These are phyloP conservation scores for Solanum hybrid DNA, from an alignment of 305 asterid species.

Conservation along the genomic window DNA sequence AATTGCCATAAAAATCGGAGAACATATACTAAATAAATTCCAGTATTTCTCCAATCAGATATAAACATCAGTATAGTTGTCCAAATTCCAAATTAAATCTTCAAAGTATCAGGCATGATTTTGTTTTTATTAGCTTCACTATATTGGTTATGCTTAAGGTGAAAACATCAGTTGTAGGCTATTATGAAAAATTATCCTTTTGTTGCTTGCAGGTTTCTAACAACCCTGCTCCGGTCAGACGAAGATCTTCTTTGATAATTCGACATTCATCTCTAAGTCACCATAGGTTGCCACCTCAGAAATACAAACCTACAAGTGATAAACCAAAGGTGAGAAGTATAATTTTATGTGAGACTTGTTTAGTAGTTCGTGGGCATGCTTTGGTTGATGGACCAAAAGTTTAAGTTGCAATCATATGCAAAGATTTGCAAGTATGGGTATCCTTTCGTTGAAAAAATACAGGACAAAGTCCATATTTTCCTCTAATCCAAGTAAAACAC, in stretches of 20 bases:
- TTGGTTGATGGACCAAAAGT: background rate
- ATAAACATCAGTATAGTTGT: background rate
- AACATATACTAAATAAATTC: background rate
- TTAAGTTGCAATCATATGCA: background rate
- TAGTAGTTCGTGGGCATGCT: background rate
- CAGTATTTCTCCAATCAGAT: background rate
- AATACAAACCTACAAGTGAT: constrained; percentile 21
- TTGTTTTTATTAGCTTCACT: background rate
- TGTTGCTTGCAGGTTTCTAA: constrained; percentile 26
- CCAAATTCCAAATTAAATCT: background rate
- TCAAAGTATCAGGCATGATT: background rate
- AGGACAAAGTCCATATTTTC: background rate
- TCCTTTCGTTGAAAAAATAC: background rate
- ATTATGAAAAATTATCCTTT: background rate
- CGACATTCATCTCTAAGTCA: constrained; percentile 24
- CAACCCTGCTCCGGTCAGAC: constrained; percentile 13
- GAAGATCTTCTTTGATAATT: constrained; percentile 8
- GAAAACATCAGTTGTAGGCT: background rate
- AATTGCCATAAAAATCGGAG: no score
- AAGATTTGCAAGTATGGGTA: background rate
- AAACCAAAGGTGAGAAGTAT: constrained; percentile 39
- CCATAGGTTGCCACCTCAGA: constrained; percentile 16
- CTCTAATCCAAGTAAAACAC: background rate
- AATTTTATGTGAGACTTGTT: background rate
- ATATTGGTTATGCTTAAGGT: background rate